A percentile compares a stretch with the other conserved stretches of the same genome.
These are phyloP conservation scores for Telfairia occidentalis DNA, from an alignment of 331 rosid genomes.

Conservation along the genomic window DNA sequence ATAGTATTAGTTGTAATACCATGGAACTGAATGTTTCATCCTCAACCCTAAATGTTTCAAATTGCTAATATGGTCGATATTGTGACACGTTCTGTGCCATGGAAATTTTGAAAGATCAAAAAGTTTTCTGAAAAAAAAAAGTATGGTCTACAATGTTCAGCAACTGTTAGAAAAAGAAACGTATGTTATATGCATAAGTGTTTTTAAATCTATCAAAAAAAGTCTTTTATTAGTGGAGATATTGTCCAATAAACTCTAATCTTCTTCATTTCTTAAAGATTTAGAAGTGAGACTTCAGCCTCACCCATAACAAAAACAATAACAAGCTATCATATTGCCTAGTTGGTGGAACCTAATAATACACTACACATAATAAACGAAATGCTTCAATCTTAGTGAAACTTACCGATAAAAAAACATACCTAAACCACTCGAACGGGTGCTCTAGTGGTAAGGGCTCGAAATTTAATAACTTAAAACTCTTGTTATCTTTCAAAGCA, in stretches of 20 bases:
- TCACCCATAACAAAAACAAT: background rate
- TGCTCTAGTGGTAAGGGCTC: background rate
- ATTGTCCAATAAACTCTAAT: background rate
- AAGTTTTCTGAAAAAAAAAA: background rate
- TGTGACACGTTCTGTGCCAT: background rate
- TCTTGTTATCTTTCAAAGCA: too few relatives aligned
- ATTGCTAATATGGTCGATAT: background rate
- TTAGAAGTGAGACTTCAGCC: background rate
- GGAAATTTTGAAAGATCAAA: background rate
- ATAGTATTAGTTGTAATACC: background rate
- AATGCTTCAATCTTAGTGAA: background rate
- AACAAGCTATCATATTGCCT: too few relatives aligned
- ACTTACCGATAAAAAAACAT: background rate
- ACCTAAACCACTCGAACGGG: background rate
- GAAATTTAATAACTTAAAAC: background rate
- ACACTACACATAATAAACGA: background rate
- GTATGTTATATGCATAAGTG: background rate
- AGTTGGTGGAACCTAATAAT: background rate
- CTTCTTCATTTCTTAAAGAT: background rate
- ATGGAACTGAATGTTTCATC: background rate
- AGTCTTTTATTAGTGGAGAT: background rate
- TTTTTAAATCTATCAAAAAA: background rate
- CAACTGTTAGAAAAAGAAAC: background rate
- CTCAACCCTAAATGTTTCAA: background rate
- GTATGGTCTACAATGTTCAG: background rate